Evolutionary conservation across 352 stramenopile species (phyloP).

Genomic region (Pythium insidiosum): DNA sequence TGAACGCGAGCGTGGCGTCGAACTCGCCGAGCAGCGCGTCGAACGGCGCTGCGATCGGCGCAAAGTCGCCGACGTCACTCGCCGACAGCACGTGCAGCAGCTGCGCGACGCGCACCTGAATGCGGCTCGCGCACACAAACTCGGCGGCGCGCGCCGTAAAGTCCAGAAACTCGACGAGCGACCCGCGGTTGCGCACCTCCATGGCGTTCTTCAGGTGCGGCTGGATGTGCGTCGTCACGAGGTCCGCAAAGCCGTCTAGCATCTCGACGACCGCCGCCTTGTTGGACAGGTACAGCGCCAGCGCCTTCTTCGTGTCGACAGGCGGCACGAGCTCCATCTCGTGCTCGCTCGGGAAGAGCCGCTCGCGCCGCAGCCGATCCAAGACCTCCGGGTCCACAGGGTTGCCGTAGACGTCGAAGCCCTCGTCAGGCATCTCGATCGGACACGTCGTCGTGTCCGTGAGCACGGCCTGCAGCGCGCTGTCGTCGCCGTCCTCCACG

Average conservation of each 20-base stretch:
- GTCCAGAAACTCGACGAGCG: conserved; percentile 55
- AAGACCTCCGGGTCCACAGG: conserved; percentile 16
- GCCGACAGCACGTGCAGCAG: conserved; percentile 45
- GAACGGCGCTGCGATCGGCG: conserved; percentile 11
- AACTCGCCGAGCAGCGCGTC: conserved; percentile 22
- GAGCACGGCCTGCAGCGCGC: conserved; percentile 1
- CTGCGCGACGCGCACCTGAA: conserved; percentile 56
- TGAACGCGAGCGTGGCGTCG: conserved; percentile 23
- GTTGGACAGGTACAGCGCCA: conserved; percentile 56
- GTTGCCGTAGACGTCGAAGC: conserved; percentile 26
- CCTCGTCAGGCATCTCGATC: conserved; percentile 22
- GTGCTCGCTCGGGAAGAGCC: conserved; percentile 36
- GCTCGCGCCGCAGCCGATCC: conserved; percentile 1
- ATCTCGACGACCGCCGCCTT: conserved; percentile 51
- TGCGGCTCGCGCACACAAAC: conserved; percentile 56
- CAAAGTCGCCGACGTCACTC: conserved; percentile 43
- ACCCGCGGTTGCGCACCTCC: conserved; percentile 25
- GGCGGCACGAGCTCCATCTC: conserved; percentile 52
- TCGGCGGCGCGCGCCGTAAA: conserved; percentile 57
- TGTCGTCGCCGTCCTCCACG: conserved; percentile 11
- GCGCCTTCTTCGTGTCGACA: conserved; percentile 43
- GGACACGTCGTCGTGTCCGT: conserved; percentile 19
- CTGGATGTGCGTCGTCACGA: conserved; percentile 41
- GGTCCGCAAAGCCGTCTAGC: conserved; percentile 55
- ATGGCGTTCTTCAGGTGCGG: conserved; percentile 33